phyloP scores from a whole-genome alignment of 768 basidiomycete species.

The Ramaria sp. region DNA sequence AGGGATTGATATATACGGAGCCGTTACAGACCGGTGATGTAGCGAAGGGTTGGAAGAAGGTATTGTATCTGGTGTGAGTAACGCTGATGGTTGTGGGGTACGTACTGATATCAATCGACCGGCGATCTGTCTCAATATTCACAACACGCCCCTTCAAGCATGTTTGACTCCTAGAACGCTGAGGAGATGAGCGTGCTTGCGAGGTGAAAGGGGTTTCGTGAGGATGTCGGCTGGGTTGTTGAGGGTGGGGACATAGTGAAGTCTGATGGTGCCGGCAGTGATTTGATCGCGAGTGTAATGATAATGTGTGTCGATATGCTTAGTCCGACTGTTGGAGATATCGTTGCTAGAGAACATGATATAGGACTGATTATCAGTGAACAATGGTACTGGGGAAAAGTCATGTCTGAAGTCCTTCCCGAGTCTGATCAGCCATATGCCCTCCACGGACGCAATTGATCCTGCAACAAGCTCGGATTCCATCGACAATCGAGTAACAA shows the following conservation, averaged over 20 bases:
- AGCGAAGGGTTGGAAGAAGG: too few relatives aligned
- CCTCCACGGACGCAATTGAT: conserved; percentile 9
- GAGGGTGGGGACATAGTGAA: conserved; percentile 21
- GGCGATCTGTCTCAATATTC: too few relatives aligned
- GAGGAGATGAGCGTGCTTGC: too few relatives aligned
- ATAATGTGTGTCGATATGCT: conserved; percentile 29
- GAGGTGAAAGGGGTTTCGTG: conserved; percentile 24
- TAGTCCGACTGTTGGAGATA: conserved; percentile 14
- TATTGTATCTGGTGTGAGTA: too few relatives aligned
- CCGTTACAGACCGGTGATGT: too few relatives aligned
- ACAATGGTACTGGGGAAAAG: not conserved
- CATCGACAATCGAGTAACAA: not conserved
- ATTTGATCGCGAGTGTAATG: conserved; percentile 26
- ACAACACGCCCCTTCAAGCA: too few relatives aligned
- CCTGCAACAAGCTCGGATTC: conserved; percentile 22
- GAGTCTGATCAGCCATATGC: too few relatives aligned
- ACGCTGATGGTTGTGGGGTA: too few relatives aligned
- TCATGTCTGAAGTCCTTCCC: conserved; percentile 7
- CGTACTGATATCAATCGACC: too few relatives aligned
- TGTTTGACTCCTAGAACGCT: too few relatives aligned
- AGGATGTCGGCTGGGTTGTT: conserved; percentile 15
- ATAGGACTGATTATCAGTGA: not conserved
- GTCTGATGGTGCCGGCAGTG: conserved; percentile 13
- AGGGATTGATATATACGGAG: too few relatives aligned
- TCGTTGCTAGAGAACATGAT: conserved; percentile 16